A percentile compares a stretch with the other conserved stretches of the same genome.
Conservation (phyloP, 2,329 filamentous ascomycete species). For the Aspergillus ochraceus region DNA sequence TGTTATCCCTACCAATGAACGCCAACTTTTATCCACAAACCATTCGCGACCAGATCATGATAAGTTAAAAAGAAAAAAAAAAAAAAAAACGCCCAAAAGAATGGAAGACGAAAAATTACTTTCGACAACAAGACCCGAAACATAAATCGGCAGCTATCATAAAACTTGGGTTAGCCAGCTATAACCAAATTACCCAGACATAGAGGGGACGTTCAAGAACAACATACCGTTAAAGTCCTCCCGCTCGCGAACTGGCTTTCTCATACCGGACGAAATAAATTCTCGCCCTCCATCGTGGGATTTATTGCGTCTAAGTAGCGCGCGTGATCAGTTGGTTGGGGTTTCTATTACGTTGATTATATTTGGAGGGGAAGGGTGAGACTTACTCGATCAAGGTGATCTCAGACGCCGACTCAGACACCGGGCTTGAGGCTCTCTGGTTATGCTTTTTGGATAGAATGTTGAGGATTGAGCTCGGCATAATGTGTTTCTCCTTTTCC, state of each 20-base stretch:
- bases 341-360: background rate
- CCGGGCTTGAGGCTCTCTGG: background rate
- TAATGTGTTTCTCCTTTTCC: background rate
- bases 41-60: too few species aligned
- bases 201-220: background rate
- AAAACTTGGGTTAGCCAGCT: background rate
- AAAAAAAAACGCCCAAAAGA: too few species aligned
- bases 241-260: background rate
- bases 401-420: constrained; percentile 4
- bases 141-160: constrained; percentile 11
- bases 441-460: background rate
- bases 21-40: background rate
- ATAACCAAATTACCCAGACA: background rate
- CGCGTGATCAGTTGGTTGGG: background rate
- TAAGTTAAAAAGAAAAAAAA: too few species aligned
- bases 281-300: background rate
- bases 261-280: background rate
- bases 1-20: too few species aligned
- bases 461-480: background rate
- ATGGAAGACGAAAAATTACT: background rate
- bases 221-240: constrained; percentile 7
- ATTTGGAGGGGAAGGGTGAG: background rate
- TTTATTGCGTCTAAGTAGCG: background rate
- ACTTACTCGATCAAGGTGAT: constrained; percentile 10
- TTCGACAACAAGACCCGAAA: constrained; percentile 15